Percentiles rank a stretch among this genome's conserved stretches.
phyloP scores from a whole-genome alignment of 306 rosid species.

The Begonia masoniana region DNA sequence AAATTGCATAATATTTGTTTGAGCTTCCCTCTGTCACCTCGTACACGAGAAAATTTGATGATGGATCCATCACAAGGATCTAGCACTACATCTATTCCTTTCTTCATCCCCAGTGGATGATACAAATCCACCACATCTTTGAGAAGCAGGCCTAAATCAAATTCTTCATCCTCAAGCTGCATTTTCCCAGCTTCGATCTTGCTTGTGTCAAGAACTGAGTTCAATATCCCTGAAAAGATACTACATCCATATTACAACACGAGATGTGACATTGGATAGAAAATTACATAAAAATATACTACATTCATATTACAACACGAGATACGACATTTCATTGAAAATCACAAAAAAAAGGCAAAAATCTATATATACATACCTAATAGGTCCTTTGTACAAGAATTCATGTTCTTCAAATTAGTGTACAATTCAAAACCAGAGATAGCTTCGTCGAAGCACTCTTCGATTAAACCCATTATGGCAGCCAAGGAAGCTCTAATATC shows the following conservation, averaged over 20 bases:
- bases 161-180: slow-evolving; percentile 68
- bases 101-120: slow-evolving; percentile 43
- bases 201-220: slow-evolving; percentile 73
- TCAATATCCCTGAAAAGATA: slow-evolving; percentile 37
- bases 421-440: slow-evolving; percentile 22
- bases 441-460: slow-evolving; percentile 25
- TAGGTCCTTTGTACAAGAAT: slow-evolving; percentile 44
- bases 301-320: no score
- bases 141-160: slow-evolving; percentile 42
- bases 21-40: slow-evolving; percentile 69
- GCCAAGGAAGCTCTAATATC: slow-evolving; percentile 67
- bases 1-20: slow-evolving; percentile 62
- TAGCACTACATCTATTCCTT: slow-evolving; percentile 57
- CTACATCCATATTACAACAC: no score
- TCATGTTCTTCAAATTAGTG: slow-evolving; percentile 45
- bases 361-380: slow-evolving; percentile 24
- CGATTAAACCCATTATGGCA: slow-evolving; percentile 48
- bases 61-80: slow-evolving; percentile 59
- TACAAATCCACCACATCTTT: slow-evolving; percentile 64
- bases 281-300: no score
- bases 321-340: no score
- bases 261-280: no score
- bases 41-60: slow-evolving; percentile 28
- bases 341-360: no score
- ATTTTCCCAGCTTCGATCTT: slow-evolving; percentile 77